Evolutionary conservation across 2,329 filamentous ascomycete genomes (phyloP).

Genomic region (Colletotrichum sp.): DNA sequence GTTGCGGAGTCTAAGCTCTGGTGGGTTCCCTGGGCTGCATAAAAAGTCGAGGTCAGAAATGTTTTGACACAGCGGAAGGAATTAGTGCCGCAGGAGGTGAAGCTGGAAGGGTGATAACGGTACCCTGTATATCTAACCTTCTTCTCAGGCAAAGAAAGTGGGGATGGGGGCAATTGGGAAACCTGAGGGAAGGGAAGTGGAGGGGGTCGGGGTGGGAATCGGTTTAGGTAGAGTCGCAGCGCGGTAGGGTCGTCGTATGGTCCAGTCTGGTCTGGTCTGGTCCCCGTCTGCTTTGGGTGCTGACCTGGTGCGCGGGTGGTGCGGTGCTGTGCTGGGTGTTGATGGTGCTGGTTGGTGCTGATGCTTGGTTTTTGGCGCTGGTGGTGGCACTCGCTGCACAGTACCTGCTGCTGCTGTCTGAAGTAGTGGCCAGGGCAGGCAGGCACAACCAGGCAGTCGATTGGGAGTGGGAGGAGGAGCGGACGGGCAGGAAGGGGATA

Average conservation of each 20-base stretch:
- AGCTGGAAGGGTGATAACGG: conserved; percentile 24
- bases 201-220: conserved; percentile 18
- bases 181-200: conserved; percentile 22
- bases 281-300: background rate
- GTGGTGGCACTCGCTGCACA: background rate
- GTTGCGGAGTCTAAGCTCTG: conserved; percentile 24
- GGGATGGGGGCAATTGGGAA: conserved; percentile 20
- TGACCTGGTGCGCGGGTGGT: background rate
- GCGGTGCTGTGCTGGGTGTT: background rate
- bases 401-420: background rate
- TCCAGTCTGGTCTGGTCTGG: background rate
- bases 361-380: background rate
- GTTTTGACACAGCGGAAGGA: conserved; percentile 41
- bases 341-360: background rate
- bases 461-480: background rate
- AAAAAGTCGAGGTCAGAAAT: conserved; percentile 39
- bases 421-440: background rate
- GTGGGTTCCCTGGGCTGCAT: conserved; percentile 35
- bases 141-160: conserved; percentile 22
- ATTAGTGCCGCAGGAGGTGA: conserved; percentile 41
- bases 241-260: conserved; percentile 15
- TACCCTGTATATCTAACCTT: conserved; percentile 23
- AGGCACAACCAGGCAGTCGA: background rate
- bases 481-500: background rate
- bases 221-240: conserved; percentile 14